phyloP scores from a whole-genome alignment of 1,284 basidiomycete species.

The Leccinum variabile region DNA sequence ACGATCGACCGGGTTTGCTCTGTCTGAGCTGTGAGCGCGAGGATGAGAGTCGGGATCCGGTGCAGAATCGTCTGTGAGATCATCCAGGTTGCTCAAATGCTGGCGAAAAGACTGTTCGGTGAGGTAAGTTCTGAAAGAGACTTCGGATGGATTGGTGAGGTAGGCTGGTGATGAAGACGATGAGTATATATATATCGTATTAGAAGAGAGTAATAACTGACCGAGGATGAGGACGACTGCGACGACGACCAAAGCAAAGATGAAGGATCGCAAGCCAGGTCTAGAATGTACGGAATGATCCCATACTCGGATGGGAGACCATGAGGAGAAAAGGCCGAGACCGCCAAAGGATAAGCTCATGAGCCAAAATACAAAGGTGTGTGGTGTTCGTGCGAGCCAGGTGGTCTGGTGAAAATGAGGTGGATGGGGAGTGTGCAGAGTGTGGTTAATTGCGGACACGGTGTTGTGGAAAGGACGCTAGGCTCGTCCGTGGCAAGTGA shows the following conservation, averaged over 20 bases:
- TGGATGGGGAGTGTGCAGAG: conserved; percentile 17
- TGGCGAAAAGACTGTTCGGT: conserved; percentile 95
- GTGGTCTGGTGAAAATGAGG: conserved; percentile 20
- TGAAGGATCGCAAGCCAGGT: conserved; percentile 64
- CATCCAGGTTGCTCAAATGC: conserved; percentile 86
- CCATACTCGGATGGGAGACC: conserved; percentile 50
- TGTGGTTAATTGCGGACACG: conserved; percentile 31
- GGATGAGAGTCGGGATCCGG: conserved; percentile 39
- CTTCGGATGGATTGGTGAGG: conserved; percentile 90
- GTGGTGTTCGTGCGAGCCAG: conserved; percentile 16
- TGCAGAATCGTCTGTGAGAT: conserved; percentile 51
- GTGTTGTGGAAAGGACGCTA: conserved; percentile 22
- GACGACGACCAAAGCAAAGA: conserved; percentile 64
- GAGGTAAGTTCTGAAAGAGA: conserved; percentile 89
- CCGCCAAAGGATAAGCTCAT: conserved; percentile 66
- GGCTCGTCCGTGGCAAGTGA: conserved; percentile 8
- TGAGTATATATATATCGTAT: conserved; percentile 12
- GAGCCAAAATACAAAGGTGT: conserved; percentile 43
- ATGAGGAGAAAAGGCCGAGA: conserved; percentile 59
- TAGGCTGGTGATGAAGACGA: conserved; percentile 61
- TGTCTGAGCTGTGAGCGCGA: conserved; percentile 33
- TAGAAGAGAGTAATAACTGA: conserved; percentile 37
- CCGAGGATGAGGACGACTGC: conserved; percentile 72
- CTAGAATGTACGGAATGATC: conserved; percentile 52
- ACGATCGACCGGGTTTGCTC: conserved; percentile 24